Percentiles rank a stretch among this genome's conserved stretches.
Evolutionary conservation across 1,139 yeast species (phyloP).

Genomic region (Scheffersomyces segobiensis): DNA sequence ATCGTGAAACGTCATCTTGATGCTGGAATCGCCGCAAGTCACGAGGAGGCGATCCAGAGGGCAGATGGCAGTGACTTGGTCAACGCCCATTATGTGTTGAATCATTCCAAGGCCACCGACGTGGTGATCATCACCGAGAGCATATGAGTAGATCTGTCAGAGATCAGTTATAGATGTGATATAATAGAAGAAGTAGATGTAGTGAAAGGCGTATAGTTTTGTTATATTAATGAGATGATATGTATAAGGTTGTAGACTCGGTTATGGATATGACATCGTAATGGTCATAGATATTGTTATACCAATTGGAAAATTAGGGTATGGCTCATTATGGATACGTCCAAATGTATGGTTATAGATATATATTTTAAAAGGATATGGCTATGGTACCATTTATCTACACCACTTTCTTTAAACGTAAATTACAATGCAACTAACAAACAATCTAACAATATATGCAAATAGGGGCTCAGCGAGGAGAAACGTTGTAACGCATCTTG

Average conservation of each 20-base stretch:
- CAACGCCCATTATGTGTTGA: slow-evolving; percentile 61
- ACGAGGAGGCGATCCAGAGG: slow-evolving; percentile 61
- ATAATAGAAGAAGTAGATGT: not conserved
- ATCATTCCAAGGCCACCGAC: slow-evolving; percentile 28
- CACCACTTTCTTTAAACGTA: not conserved
- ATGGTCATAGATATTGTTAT: too few relatives aligned
- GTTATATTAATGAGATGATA: not conserved
- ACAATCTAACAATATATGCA: slow-evolving; percentile 1
- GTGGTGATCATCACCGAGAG: slow-evolving; percentile 6
- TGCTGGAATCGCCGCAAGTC: slow-evolving; percentile 60
- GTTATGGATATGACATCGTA: too few relatives aligned
- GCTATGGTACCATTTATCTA: not conserved
- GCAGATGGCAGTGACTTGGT: slow-evolving; percentile 68
- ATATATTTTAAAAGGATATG: too few relatives aligned
- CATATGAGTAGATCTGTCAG: not conserved
- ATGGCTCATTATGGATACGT: too few relatives aligned
- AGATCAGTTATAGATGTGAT: not conserved
- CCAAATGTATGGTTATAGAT: not conserved
- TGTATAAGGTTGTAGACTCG: too few relatives aligned
- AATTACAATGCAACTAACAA: not conserved
- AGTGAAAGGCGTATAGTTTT: not conserved
- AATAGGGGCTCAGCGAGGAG: slow-evolving; percentile 43
- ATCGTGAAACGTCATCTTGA: slow-evolving; percentile 70
- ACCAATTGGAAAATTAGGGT: too few relatives aligned
- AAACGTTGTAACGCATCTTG: slow-evolving; percentile 81